A percentile compares a stretch with the other conserved stretches of the same genome.
phyloP scores from a whole-genome alignment of 371 early-diverging fungal species.

The Mucor piriformis region DNA sequence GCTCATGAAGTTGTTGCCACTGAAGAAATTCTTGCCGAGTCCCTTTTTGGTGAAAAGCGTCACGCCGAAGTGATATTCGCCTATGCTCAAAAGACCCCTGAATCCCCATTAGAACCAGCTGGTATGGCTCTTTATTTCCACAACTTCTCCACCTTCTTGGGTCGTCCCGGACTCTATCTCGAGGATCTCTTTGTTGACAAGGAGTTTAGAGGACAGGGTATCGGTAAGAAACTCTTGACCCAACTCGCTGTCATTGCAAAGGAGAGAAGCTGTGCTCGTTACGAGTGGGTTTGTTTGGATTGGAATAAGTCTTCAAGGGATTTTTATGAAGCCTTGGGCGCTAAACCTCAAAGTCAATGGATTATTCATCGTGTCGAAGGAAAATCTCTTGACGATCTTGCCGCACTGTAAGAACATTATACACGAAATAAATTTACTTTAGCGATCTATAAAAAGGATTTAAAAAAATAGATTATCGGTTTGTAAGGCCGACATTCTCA shows the following conservation, averaged over 20 bases:
- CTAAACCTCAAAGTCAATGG: conserved; percentile 67
- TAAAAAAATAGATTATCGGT: no score
- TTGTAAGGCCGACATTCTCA: no score
- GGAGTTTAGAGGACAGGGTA: conserved; percentile 69
- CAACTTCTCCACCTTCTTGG: conserved; percentile 81
- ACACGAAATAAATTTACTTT: no score
- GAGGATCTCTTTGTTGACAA: conserved; percentile 80
- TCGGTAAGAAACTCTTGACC: conserved; percentile 73
- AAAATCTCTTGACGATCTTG: conserved; percentile 54
- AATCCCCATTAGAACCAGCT: conserved; percentile 48
- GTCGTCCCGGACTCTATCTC: conserved; percentile 78
- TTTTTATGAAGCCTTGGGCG: conserved; percentile 67
- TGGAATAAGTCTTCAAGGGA: conserved; percentile 25
- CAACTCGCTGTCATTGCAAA: conserved; percentile 70
- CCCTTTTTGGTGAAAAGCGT: conserved; percentile 65
- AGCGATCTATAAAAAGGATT: no score
- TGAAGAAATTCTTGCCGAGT: conserved; percentile 60
- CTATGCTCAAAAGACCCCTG: conserved; percentile 41
- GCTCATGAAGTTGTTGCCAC: conserved; percentile 74
- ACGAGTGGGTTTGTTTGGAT: conserved; percentile 68
- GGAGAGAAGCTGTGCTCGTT: conserved; percentile 68
- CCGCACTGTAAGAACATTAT: conserved; percentile 43
- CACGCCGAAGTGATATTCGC: conserved; percentile 75
- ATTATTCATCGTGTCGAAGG: conserved; percentile 71
- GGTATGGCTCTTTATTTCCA: conserved; percentile 84